A percentile compares a stretch with the other conserved stretches of the same genome.
phyloP scores from a whole-genome alignment of 495 filamentous ascomycete species.

The Aspergillus bridgeri region DNA sequence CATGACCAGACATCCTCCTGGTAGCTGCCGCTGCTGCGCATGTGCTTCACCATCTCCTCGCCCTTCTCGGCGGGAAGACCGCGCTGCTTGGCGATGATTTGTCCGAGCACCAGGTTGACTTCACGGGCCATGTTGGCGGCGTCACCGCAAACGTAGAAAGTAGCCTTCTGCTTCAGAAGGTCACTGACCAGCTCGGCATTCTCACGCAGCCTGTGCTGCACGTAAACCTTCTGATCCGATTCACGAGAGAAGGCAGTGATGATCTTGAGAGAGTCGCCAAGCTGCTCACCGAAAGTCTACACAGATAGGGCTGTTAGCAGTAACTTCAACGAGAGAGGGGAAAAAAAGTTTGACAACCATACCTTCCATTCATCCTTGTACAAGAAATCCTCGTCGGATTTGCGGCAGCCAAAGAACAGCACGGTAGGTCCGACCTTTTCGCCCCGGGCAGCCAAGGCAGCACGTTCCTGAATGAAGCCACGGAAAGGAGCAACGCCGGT shows the following conservation, averaged over 20 bases:
- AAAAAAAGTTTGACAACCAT: constrained; percentile 31
- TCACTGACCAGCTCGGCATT: constrained; percentile 80
- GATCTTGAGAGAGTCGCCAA: constrained; percentile 83
- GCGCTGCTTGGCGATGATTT: constrained; percentile 81
- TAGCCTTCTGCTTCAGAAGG: constrained; percentile 82
- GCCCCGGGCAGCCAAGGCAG: constrained; percentile 72
- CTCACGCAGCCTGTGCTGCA: constrained; percentile 89
- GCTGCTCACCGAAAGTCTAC: constrained; percentile 73
- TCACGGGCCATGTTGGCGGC: constrained; percentile 98
- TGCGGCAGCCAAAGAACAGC: constrained; percentile 94
- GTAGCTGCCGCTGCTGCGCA: constrained; percentile 91
- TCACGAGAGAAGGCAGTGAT: constrained; percentile 94
- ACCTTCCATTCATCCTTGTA: constrained; percentile 94
- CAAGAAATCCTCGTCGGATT: constrained; percentile 79
- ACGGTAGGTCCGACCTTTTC: constrained; percentile 85
- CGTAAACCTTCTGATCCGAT: constrained; percentile 79
- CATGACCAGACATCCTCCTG: constrained; percentile 96
- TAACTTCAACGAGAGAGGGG: background rate
- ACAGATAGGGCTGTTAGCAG: constrained; percentile 11
- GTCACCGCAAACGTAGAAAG: constrained; percentile 98
- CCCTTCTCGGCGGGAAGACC: constrained; percentile 77
- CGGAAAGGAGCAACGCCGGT: constrained; percentile 97
- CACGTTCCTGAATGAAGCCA: constrained; percentile 91
- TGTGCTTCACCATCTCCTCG: constrained; percentile 93
- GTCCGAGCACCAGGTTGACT: constrained; percentile 78